Conservation (phyloP, 805 yeast species). For the Allodekkera sacchari region DNA sequence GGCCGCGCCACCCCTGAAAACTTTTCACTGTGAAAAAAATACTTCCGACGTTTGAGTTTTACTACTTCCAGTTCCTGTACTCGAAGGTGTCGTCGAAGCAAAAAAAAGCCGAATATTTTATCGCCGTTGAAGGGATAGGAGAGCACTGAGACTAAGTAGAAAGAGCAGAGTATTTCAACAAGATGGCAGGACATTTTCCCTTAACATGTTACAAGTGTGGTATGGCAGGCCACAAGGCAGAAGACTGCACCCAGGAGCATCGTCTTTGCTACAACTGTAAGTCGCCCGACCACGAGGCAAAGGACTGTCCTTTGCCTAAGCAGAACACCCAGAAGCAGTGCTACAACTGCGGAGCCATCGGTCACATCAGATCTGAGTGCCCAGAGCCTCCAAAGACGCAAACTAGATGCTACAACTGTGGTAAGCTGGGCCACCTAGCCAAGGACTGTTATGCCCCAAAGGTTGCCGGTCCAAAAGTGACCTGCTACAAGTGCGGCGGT, state of each 20-base stretch:
- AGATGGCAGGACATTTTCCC: conserved; percentile 25
- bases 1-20: conserved; percentile 1
- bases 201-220: conserved; percentile 92
- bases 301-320: conserved; percentile 83
- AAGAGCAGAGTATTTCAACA: too few species aligned
- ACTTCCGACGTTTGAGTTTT: not conserved
- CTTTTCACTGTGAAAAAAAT: not conserved
- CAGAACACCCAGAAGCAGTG: conserved; percentile 82
- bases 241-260: conserved; percentile 75
- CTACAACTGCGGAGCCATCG: conserved; percentile 86
- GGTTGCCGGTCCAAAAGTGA: conserved; percentile 29
- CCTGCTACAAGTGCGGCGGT: conserved; percentile 88
- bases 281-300: conserved; percentile 82
- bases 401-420: conserved; percentile 74
- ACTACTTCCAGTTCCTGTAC: conserved; percentile 7
- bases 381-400: conserved; percentile 46
- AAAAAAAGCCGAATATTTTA: too few species aligned
- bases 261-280: conserved; percentile 91
- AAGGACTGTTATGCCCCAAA: conserved; percentile 56
- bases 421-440: conserved; percentile 74
- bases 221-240: conserved; percentile 85
- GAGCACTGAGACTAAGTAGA: too few species aligned
- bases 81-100: too few species aligned
- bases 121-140: too few species aligned
- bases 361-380: conserved; percentile 86